These are phyloP conservation scores for Bimuria novae-zelandiae DNA, from an alignment of 2,329 filamentous ascomycete species.

Conservation along the genomic window DNA sequence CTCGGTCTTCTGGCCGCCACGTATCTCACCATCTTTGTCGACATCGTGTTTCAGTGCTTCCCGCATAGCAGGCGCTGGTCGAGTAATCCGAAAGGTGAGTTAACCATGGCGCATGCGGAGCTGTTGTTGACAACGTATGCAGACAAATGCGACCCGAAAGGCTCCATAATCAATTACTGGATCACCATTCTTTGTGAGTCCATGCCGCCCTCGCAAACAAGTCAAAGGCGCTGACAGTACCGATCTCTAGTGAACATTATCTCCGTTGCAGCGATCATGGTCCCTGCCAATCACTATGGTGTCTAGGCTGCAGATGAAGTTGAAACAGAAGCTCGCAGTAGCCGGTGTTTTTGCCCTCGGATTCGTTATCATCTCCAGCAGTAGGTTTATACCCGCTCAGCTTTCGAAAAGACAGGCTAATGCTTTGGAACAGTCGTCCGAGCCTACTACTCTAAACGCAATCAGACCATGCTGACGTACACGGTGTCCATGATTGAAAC, in stretches of 20 bases:
- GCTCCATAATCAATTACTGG: slow-evolving; percentile 27
- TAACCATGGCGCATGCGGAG: background rate
- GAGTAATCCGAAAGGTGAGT: slow-evolving; percentile 22
- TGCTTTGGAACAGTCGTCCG: slow-evolving; percentile 19
- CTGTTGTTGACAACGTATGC: slow-evolving; percentile 9
- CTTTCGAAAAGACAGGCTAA: slow-evolving; percentile 12
- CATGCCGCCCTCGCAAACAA: background rate
- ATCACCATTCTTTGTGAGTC: slow-evolving; percentile 27
- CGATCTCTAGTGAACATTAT: slow-evolving; percentile 25
- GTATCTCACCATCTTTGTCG: slow-evolving; percentile 45
- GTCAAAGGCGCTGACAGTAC: background rate
- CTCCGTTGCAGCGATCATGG: slow-evolving; percentile 27
- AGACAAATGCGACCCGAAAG: slow-evolving; percentile 28
- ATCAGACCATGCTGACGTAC: slow-evolving; percentile 29
- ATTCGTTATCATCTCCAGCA: slow-evolving; percentile 30
- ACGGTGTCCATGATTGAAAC: slow-evolving; percentile 32
- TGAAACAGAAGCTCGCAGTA: slow-evolving; percentile 28
- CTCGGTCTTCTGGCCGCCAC: slow-evolving; percentile 37
- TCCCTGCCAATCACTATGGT: slow-evolving; percentile 29
- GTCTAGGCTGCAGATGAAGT: slow-evolving; percentile 26
- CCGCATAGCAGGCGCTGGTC: slow-evolving; percentile 39
- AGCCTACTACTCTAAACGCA: slow-evolving; percentile 24
- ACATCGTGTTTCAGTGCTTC: slow-evolving; percentile 49
- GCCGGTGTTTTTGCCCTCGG: slow-evolving; percentile 29
- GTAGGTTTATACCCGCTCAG: slow-evolving; percentile 13